Evolutionary conservation across 2,329 filamentous ascomycete species (phyloP).

Genomic region (Chaetomiaceae sp.): DNA sequence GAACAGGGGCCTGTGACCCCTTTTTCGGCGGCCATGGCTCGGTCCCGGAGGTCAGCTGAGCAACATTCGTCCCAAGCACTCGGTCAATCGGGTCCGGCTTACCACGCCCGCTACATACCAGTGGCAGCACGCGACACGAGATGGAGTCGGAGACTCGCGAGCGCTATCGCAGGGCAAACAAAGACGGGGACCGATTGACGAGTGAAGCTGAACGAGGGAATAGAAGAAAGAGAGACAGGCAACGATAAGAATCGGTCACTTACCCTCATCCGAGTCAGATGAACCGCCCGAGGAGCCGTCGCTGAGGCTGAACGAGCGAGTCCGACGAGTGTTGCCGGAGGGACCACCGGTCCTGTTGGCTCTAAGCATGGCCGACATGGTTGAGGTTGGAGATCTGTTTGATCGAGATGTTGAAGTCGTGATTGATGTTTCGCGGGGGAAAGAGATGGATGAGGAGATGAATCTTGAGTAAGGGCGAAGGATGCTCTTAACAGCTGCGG

Average conservation of each 20-base stretch:
- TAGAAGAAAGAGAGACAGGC: background rate
- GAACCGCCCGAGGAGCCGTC: background rate
- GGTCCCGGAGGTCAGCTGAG: too few relatives aligned
- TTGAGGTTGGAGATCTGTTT: background rate
- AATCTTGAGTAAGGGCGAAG: background rate
- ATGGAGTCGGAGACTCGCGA: too few relatives aligned
- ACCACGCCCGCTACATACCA: too few relatives aligned
- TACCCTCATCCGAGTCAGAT: conserved; percentile 5
- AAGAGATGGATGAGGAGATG: background rate
- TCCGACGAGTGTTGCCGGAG: conserved; percentile 1
- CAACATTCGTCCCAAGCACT: too few relatives aligned
- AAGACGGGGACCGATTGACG: background rate
- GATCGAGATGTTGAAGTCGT: background rate
- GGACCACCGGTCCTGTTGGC: conserved; percentile 1
- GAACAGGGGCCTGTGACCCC: too few relatives aligned
- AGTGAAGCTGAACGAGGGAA: background rate
- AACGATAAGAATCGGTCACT: background rate
- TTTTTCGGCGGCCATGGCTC: too few relatives aligned
- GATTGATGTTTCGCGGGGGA: background rate
- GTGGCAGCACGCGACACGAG: too few relatives aligned
- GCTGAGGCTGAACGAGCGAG: conserved; percentile 12
- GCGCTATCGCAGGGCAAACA: background rate
- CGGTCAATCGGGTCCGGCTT: too few relatives aligned
- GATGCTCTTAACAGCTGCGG: background rate
- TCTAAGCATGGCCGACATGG: conserved; percentile 13